Base-by-base conservation (phyloP, 2,329 filamentous ascomycete species). In the Hymenoscyphus fructigenus region DNA sequence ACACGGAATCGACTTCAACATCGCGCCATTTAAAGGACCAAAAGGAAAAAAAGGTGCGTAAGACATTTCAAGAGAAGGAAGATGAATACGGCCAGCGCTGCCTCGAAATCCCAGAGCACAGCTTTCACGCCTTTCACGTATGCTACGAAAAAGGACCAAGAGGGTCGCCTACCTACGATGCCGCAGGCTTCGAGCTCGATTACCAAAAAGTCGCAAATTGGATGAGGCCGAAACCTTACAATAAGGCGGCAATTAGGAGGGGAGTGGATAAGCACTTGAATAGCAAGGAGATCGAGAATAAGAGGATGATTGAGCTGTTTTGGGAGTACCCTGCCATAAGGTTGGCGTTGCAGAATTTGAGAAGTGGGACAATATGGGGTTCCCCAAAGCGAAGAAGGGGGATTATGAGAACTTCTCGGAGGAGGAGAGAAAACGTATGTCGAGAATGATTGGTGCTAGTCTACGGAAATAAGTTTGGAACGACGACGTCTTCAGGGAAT, bases 111-210 rank as follows among this genome's bases (percentile, higher is more conserved):
- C 53, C 57, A n/a, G 32, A 34, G 0, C 57, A 64, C 26, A 9
- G 3, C 1, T 59, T 60, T 15, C 32, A 60, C 28, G 55, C 29
- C 10, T 57, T 79, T 81, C 0, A 80, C 86, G 32, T 84, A 79
- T 66, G 67, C 70, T 2, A 72, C 76, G 14, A 79, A 77, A n/a
- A 81, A 83, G 65, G 76, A 75, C 53, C 75, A 77, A 7, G 77
- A 87, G 66, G 68, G 32, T 67, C 68, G 4, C 66, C 68, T 1
- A 68, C 68, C 10, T 69, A 65, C 7, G 74, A 78, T 3, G 68
- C 75, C 0, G 73, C 88, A 12, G 74, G 79, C 12, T 75, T 79
- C 36, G 76, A 76, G 4, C 74, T 78, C 9, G 74, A 78, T 26
- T 72, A 84, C 20, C 70, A 75, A 0, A 75, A 77, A 32, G 67